Evolutionary conservation across 257 asterid genomes (phyloP), one percentile per base, ranked within the genome.

Genomic region (Solanum neorickii): DNA sequence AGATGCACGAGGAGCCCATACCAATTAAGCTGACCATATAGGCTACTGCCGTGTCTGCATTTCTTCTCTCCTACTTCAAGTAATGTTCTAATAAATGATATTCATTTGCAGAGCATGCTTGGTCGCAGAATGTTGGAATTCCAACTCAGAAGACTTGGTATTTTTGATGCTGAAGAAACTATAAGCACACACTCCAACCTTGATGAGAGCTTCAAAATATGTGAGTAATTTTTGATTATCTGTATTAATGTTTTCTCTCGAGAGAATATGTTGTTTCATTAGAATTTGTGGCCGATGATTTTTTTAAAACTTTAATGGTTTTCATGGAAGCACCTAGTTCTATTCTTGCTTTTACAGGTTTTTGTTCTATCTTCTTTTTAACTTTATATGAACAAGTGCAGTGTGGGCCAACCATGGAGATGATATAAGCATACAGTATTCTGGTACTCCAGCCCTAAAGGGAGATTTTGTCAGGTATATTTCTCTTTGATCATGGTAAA

Each of bases 71-170:
- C 84, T 29, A 44, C 65, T 77, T 46, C 29, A 46, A 46, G 27
- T n/a, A 49, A 16, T 80, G 65, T 46, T 47, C 44, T 47, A 47
- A 66, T 84, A 84, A 52, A 25, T 69, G 31, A 44, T 85, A 33
- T 85, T 39, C 86, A 86, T 78, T 85, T 89, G 92, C 93, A 97
- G 99, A 96, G 98, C 93, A 92, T 96, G 98, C 91, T 96, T 88
- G 99, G 97, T 82, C 94, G 98, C 59, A 96, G 92, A 92, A 94
- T 92, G 93, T 89, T 97, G 95, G 99, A 97, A 92, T 89, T 93
- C 87, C 99, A 96, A 92, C 98, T 97, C 75, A 95, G 96, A 90
- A 93, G 99, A 92, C 94, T 96, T 87, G 99, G 98, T 85, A 73
- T 92, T 88, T 96, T 97, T 87, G 87, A 83, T 85, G 96, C 91